A percentile compares a stretch with the other conserved stretches of the same genome.
These are phyloP conservation scores for Dendrobium catenatum DNA, from an alignment of 106 monocot genomes.

Conservation along the genomic window DNA sequence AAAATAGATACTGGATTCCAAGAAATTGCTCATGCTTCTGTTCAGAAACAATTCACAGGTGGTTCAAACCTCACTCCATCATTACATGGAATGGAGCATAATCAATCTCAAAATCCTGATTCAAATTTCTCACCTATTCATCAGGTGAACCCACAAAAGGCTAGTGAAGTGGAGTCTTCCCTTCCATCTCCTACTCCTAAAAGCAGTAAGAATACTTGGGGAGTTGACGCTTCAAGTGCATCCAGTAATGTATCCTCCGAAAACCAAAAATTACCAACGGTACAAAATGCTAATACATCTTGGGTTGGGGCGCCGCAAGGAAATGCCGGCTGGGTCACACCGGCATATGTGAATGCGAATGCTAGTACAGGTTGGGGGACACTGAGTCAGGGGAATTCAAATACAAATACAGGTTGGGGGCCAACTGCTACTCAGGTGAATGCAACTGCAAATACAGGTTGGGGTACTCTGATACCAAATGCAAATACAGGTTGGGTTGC, in stretches of 20 bases:
- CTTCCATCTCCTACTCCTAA: slow-evolving; percentile 58
- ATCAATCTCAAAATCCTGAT: slow-evolving; percentile 12
- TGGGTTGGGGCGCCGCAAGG: slow-evolving; percentile 9
- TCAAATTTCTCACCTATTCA: background rate
- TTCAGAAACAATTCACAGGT: slow-evolving; percentile 8
- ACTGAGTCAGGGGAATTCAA: background rate
- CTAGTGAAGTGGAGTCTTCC: slow-evolving; percentile 23
- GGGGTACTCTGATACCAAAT: slow-evolving; percentile 5
- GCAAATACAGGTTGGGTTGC: slow-evolving; percentile 11
- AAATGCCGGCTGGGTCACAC: background rate
- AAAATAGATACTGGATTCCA: background rate
- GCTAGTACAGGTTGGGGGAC: background rate
- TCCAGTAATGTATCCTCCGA: background rate
- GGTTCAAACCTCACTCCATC: slow-evolving; percentile 5
- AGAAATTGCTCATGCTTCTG: background rate
- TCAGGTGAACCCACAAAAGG: slow-evolving; percentile 15
- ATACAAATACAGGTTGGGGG: slow-evolving; percentile 24
- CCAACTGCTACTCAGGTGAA: slow-evolving; percentile 7
- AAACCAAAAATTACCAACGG: background rate
- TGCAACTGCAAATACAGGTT: slow-evolving; percentile 14
- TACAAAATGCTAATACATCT: slow-evolving; percentile 5
- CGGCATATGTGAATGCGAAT: background rate
- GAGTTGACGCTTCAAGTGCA: background rate
- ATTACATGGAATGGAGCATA: slow-evolving; percentile 3
- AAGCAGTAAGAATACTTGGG: background rate